Conservation (phyloP, 1,284 basidiomycete genomes). For the Ceratobasidium sp. region DNA sequence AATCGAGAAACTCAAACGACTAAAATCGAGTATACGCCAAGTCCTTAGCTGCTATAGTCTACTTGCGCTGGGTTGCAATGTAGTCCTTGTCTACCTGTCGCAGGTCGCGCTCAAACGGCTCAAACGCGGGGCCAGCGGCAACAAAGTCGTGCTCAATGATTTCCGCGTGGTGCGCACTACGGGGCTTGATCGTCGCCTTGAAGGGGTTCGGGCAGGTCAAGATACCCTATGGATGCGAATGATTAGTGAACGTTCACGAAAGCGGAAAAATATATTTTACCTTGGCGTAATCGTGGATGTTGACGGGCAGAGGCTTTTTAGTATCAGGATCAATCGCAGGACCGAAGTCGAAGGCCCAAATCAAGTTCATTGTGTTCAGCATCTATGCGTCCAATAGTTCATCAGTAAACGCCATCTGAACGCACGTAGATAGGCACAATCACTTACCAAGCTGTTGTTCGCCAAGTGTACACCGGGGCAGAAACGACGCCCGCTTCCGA, state of each 20-base stretch:
- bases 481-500: conserved; percentile 41
- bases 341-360: conserved; percentile 49
- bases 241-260: neutral
- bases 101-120: conserved; percentile 44
- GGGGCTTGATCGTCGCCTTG: conserved; percentile 42
- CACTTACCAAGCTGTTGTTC: conserved; percentile 44
- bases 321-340: conserved; percentile 44
- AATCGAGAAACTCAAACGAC: neutral
- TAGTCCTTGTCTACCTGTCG: conserved; percentile 32
- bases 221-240: conserved; percentile 28
- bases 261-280: neutral
- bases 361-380: conserved; percentile 48
- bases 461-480: conserved; percentile 48
- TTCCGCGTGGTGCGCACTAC: conserved; percentile 42
- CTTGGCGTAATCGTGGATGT: conserved; percentile 42
- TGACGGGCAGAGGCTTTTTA: conserved; percentile 40
- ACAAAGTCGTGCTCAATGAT: conserved; percentile 44
- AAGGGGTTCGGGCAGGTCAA: conserved; percentile 46
- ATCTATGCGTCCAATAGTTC: conserved; percentile 33
- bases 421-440: neutral
- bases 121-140: conserved; percentile 41
- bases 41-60: too few species aligned
- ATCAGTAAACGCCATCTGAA: neutral
- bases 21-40: neutral
- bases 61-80: conserved; percentile 35